Percentiles rank a stretch among this genome's conserved stretches.
Evolutionary conservation across 192 early-diverging fungal genomes (phyloP).

Genomic region (Coemansia sp.): DNA sequence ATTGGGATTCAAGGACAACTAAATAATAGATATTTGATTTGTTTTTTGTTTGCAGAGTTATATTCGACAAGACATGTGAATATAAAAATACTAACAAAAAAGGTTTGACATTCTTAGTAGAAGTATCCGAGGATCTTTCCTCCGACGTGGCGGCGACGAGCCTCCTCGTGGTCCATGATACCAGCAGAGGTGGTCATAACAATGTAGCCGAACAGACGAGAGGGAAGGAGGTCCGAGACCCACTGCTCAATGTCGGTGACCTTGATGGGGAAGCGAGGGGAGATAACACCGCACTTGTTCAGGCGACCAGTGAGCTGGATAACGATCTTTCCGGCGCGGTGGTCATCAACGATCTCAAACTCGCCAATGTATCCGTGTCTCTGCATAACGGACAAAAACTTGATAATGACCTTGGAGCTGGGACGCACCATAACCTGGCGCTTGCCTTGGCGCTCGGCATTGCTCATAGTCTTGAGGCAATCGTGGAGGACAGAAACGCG

Average conservation of each 20-base stretch:
- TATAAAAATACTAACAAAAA: conserved; percentile 3
- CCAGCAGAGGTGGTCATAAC: conserved; percentile 91
- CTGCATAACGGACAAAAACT: conserved; percentile 99
- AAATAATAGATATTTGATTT: background rate
- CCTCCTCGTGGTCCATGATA: conserved; percentile 99
- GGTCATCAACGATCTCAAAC: conserved; percentile 98
- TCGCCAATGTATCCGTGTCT: conserved; percentile 99
- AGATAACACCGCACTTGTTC: conserved; percentile 99
- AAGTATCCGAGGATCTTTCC: conserved; percentile 98
- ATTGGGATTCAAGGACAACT: conserved; percentile 30
- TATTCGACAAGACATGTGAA: conserved; percentile 12
- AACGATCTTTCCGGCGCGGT: conserved; percentile 97
- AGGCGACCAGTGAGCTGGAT: conserved; percentile 97
- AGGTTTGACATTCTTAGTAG: conserved; percentile 62
- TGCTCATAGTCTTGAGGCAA: conserved; percentile 98
- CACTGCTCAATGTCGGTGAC: conserved; percentile 93
- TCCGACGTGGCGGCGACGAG: conserved; percentile 94
- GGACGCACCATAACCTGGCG: conserved; percentile 97
- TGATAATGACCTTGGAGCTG: conserved; percentile 97
- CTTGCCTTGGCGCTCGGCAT: conserved; percentile 98
- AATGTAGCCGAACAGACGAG: conserved; percentile 98
- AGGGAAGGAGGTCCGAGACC: conserved; percentile 95
- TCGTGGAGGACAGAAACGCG: conserved; percentile 96
- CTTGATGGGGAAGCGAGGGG: conserved; percentile 98
- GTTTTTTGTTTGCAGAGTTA: background rate